Evolutionary conservation across 192 early-diverging fungal genomes (phyloP).

Genomic region (Backusella circina): DNA sequence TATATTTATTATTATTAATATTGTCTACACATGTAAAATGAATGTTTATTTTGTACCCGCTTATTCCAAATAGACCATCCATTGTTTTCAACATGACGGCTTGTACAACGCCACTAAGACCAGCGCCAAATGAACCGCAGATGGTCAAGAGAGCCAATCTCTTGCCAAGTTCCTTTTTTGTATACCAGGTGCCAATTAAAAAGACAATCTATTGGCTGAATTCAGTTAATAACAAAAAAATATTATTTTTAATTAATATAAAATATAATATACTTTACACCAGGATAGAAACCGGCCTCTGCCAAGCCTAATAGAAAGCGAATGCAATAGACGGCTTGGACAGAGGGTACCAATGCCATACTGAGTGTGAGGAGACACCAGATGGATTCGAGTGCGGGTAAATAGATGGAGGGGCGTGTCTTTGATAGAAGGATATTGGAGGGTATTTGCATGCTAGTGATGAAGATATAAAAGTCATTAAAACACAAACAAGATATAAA

Average conservation of each 20-base stretch:
- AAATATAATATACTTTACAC: slow-evolving; percentile 18
- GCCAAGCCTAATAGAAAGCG: slow-evolving; percentile 28
- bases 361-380: slow-evolving; percentile 34
- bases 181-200: slow-evolving; percentile 39
- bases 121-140: slow-evolving; percentile 29
- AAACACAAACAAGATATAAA: background rate
- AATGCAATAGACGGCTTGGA: slow-evolving; percentile 28
- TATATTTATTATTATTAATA: background rate
- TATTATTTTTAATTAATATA: background rate
- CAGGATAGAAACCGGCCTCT: slow-evolving; percentile 41
- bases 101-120: slow-evolving; percentile 29
- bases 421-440: slow-evolving; percentile 34
- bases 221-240: background rate
- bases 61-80: slow-evolving; percentile 30
- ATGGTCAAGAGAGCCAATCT: slow-evolving; percentile 29
- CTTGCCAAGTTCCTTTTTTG: slow-evolving; percentile 35
- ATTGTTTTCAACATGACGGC: slow-evolving; percentile 25
- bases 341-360: slow-evolving; percentile 31
- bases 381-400: slow-evolving; percentile 26
- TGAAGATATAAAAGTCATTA: background rate
- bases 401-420: slow-evolving; percentile 27
- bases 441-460: slow-evolving; percentile 34
- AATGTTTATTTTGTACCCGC: slow-evolving; percentile 14
- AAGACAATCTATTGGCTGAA: slow-evolving; percentile 29
- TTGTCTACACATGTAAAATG: too few relatives aligned